Percentiles rank a stretch among this genome's conserved stretches.
Conservation (phyloP, 179 eudicot genomes). For the Silene noctiflora region DNA sequence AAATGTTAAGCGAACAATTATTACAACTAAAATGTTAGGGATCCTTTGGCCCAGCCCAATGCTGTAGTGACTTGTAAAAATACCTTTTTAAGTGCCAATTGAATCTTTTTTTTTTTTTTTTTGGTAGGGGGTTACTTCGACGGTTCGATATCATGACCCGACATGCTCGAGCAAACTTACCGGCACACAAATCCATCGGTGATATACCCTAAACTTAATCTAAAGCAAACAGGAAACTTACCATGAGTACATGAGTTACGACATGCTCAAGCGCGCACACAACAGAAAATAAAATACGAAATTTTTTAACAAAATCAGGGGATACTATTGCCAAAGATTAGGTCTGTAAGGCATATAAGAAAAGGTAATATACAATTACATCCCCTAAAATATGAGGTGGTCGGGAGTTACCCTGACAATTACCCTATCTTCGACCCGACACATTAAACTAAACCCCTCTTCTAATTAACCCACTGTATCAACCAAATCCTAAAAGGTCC, state of each 20-base stretch:
- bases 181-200: too few species aligned
- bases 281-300: neutral
- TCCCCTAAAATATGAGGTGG: slow-evolving; percentile 15
- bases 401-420: slow-evolving; percentile 9
- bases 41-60: neutral
- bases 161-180: too few species aligned
- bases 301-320: neutral
- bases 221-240: too few species aligned
- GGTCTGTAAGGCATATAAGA: slow-evolving; percentile 7
- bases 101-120: too few species aligned
- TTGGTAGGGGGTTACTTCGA: too few species aligned
- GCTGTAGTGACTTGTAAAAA: neutral
- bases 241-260: too few species aligned
- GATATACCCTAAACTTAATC: too few species aligned
- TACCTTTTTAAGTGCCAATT: neutral
- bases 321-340: slow-evolving; percentile 8
- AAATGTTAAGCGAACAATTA: too few species aligned
- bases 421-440: neutral
- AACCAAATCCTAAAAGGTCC: neutral
- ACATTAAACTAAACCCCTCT: slow-evolving; percentile 7
- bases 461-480: slow-evolving; percentile 22
- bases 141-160: too few species aligned
- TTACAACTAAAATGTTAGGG: neutral
- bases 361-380: slow-evolving; percentile 28
- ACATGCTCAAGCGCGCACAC: neutral